Base-by-base conservation (phyloP, 495 filamentous ascomycete genomes). In the Hypoxylon intermedium region DNA sequence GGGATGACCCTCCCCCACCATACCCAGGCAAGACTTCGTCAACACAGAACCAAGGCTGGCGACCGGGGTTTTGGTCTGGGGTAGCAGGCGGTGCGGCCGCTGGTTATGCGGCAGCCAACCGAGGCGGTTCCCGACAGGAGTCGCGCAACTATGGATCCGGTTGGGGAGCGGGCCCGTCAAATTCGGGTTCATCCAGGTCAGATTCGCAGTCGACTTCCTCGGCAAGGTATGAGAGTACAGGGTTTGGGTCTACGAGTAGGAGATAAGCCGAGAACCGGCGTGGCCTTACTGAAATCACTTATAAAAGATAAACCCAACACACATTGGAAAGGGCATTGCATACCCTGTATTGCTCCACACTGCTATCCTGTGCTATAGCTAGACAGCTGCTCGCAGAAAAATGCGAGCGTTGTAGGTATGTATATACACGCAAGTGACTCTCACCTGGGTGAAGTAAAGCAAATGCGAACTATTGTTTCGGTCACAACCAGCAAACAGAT, bases 51-150 rank as follows among this genome's bases (percentile, higher is more conserved):
- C 73, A 84, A 62, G 81, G 82, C 0, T 96, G 91, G 87, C 81
- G 83, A 42, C 92, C 93, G 2, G 93, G 94, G 0, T 97, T 97
- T 68, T 97, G 92, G 94, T 80, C 82, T 13, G 93, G 93, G 0
- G 78, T 89, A 2, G 73, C 86, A 6, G 82, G 83, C 33, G 91
- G 91, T 33, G 87, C 85, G 1, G 89, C 89, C 6, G 89, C 85
- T 0, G 82, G 74, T 5, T 93, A 92, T 70, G 65, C 82, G 31
- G 83, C 89, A 15, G 88, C 89, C 1, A 83, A 82, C 43, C 75
- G 80, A 60, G 74, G 72, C 20, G 67, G 71, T 57, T 63, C 37
- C 20, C 60, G 55, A 65, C 52, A 71, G 71, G 58, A 66, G 66
- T 52, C 44, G 34, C 56, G 60, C 4, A 53, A 69, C 36, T 54